Conservation (phyloP, 176 grass and related monocot species). For the Dactylis glomerata region DNA sequence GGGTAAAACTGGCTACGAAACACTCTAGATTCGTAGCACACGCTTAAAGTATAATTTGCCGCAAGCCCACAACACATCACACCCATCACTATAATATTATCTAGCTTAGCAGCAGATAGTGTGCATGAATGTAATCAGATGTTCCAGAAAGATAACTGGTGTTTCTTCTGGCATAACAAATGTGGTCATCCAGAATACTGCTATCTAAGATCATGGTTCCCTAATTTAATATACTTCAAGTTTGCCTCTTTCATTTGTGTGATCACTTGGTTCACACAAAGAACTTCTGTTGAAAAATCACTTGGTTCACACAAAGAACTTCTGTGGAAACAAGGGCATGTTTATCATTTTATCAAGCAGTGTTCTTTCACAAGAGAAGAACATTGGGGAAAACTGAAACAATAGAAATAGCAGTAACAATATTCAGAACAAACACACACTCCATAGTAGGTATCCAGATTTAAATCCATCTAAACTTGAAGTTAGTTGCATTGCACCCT, state of each 20-base stretch:
- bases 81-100: background rate
- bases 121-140: background rate
- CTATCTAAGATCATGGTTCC: background rate
- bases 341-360: background rate
- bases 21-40: background rate
- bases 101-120: background rate
- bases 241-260: background rate
- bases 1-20: background rate
- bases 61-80: background rate
- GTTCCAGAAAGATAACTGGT: background rate
- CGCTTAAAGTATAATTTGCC: background rate
- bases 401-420: background rate
- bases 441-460: background rate
- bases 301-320: constrained; percentile 1
- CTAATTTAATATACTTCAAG: background rate
- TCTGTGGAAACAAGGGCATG: background rate
- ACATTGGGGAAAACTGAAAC: background rate
- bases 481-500: background rate
- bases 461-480: background rate
- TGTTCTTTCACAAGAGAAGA: background rate
- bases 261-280: background rate
- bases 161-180: background rate
- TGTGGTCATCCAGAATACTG: background rate
- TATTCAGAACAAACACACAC: background rate
- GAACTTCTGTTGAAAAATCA: background rate